A percentile compares a stretch with the other conserved stretches of the same genome.
These are phyloP conservation scores for Nicotiana attenuata DNA, from an alignment of 257 asterid genomes.

Conservation along the genomic window DNA sequence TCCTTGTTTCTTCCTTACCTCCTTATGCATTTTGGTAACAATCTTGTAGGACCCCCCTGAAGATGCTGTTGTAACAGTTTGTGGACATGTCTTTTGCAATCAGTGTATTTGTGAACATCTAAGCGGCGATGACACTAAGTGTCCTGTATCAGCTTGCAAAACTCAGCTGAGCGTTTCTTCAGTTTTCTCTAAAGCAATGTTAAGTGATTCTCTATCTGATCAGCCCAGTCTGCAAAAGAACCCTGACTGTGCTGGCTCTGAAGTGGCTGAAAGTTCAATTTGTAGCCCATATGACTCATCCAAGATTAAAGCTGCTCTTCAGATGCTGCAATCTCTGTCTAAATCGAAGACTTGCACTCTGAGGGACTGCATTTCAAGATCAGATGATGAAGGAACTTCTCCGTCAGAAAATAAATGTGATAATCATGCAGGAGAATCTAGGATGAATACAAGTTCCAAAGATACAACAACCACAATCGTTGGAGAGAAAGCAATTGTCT, in stretches of 20 bases:
- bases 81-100: constrained; percentile 93
- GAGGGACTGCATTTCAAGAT: constrained; percentile 21
- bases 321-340: constrained; percentile 56
- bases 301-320: constrained; percentile 82
- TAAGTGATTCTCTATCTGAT: constrained; percentile 52
- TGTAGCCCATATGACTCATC: constrained; percentile 60
- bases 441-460: constrained; percentile 17
- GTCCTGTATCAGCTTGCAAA: constrained; percentile 81
- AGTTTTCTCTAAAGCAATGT: constrained; percentile 56
- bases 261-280: constrained; percentile 28
- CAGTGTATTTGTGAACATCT: constrained; percentile 90
- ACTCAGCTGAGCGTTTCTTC: constrained; percentile 42
- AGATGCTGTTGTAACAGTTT: constrained; percentile 83
- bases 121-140: constrained; percentile 69
- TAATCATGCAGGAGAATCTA: constrained; percentile 20
- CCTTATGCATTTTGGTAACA: neutral
- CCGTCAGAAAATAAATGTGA: constrained; percentile 24
- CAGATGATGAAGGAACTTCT: constrained; percentile 18
- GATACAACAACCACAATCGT: constrained; percentile 22
- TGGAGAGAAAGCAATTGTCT: constrained; percentile 91
- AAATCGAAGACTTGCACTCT: constrained; percentile 28
- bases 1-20: neutral
- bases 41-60: constrained; percentile 88
- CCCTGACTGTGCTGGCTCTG: constrained; percentile 28
- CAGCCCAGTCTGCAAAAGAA: constrained; percentile 28